These are phyloP conservation scores for Phytophthora agathidicida DNA, from an alignment of 352 stramenopile species.

Conservation along the genomic window DNA sequence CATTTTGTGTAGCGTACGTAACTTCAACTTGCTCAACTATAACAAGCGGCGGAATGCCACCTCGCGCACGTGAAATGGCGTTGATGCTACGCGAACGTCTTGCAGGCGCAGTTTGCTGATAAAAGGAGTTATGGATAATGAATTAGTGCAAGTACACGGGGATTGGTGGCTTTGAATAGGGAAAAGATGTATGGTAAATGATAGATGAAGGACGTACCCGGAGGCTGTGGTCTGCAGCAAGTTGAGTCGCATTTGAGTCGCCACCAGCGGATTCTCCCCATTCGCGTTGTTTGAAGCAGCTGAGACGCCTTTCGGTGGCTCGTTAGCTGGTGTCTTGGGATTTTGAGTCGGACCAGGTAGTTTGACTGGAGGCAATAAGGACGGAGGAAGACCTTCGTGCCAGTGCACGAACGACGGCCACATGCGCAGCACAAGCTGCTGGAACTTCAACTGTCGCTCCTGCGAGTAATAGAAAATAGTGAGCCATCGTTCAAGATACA, in stretches of 20 bases:
- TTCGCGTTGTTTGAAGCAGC: constrained; percentile 12
- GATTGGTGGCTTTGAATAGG: too few species aligned
- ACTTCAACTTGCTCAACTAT: constrained; percentile 21
- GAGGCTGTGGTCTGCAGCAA: constrained; percentile 57
- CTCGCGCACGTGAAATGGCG: constrained; percentile 75
- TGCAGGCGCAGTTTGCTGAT: constrained; percentile 62
- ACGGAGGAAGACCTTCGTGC: constrained; percentile 44
- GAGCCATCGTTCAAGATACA: background rate
- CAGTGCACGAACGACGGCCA: constrained; percentile 76
- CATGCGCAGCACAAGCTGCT: constrained; percentile 78
- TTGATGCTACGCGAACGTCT: constrained; percentile 54
- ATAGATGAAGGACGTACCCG: constrained; percentile 43
- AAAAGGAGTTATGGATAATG: too few species aligned
- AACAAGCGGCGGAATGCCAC: constrained; percentile 60
- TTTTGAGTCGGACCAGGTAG: constrained; percentile 3
- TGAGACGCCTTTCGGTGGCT: constrained; percentile 17
- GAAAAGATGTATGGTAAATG: too few species aligned
- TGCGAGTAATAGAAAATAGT: constrained; percentile 15
- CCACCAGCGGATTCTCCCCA: constrained; percentile 10
- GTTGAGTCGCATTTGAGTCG: constrained; percentile 34
- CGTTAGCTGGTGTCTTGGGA: constrained; percentile 6
- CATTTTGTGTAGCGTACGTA: constrained; percentile 14
- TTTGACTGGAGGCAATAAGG: constrained; percentile 32
- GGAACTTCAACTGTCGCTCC: constrained; percentile 67
- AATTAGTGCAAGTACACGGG: too few species aligned